Conservation (phyloP, 2,329 filamentous ascomycete species). For the Aspergillus pseudoterreus region DNA sequence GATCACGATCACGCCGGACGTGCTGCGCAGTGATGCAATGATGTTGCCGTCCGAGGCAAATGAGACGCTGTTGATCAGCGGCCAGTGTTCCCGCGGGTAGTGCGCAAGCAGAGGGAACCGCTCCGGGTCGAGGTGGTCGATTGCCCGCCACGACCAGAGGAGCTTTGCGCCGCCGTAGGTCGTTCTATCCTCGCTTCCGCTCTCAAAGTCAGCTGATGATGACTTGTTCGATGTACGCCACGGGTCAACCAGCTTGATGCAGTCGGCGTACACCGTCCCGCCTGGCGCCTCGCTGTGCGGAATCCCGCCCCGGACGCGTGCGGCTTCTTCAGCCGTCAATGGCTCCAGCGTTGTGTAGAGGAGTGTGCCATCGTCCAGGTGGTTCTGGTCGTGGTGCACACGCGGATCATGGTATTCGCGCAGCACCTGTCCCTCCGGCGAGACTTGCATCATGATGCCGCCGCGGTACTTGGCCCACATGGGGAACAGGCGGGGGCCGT, state of each 20-base stretch:
- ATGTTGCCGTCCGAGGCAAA: conserved; percentile 39
- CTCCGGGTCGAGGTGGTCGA: conserved; percentile 37
- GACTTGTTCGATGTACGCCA: conserved; percentile 16
- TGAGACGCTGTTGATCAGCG: conserved; percentile 44
- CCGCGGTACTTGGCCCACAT: conserved; percentile 47
- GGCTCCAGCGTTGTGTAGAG: conserved; percentile 44
- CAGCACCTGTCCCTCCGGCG: conserved; percentile 36
- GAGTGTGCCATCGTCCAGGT: conserved; percentile 41
- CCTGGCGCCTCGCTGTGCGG: conserved; percentile 32
- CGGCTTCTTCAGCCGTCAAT: conserved; percentile 33
- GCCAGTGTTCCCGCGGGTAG: conserved; percentile 37
- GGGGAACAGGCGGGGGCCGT: conserved; percentile 37
- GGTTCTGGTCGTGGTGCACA: conserved; percentile 47
- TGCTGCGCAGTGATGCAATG: conserved; percentile 41
- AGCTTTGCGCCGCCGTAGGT: conserved; percentile 26
- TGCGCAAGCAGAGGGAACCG: conserved; percentile 39
- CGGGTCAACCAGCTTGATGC: conserved; percentile 42
- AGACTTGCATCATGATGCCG: conserved; percentile 44
- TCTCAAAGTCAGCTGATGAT: conserved; percentile 19
- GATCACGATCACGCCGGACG: conserved; percentile 44
- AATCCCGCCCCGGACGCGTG: conserved; percentile 39
- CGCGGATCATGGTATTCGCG: conserved; percentile 40
- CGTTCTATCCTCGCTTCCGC: conserved; percentile 2
- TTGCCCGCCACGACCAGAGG: conserved; percentile 44
- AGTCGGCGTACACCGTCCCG: conserved; percentile 33